phyloP scores from a whole-genome alignment of 2,329 filamentous ascomycete genomes.

The Talaromyces albobiverticillius region DNA sequence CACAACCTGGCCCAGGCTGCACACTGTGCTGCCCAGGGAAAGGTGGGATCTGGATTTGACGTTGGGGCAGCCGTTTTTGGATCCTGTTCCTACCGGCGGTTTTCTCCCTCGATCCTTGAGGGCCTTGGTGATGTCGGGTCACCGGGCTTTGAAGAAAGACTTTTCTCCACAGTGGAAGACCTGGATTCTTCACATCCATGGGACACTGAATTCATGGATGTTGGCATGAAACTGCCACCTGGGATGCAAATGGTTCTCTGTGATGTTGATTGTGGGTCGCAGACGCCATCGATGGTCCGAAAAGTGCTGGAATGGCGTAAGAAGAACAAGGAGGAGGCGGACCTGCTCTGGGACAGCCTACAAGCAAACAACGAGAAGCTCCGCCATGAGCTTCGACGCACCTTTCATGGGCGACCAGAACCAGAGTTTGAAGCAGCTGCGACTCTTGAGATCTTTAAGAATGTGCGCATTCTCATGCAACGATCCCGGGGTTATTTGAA shows the following conservation, averaged over 20 bases:
- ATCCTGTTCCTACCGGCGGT: constrained; percentile 86
- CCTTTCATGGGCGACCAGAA: constrained; percentile 46
- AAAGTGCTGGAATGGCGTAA: constrained; percentile 80
- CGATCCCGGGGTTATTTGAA: constrained; percentile 62
- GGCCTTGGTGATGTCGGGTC: constrained; percentile 64
- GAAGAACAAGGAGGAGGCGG: constrained; percentile 61
- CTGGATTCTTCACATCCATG: constrained; percentile 54
- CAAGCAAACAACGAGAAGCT: constrained; percentile 73
- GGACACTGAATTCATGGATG: constrained; percentile 75
- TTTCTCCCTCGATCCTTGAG: constrained; percentile 73
- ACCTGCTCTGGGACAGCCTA: constrained; percentile 69
- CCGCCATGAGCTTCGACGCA: constrained; percentile 58
- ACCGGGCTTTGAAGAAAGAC: constrained; percentile 62
- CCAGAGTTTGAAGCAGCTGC: constrained; percentile 23
- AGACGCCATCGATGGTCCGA: constrained; percentile 96
- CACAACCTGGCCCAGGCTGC: constrained; percentile 94
- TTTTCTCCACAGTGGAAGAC: constrained; percentile 67
- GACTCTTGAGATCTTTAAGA: constrained; percentile 43
- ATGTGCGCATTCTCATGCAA: constrained; percentile 52
- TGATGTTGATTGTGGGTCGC: constrained; percentile 89
- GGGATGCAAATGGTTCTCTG: constrained; percentile 85
- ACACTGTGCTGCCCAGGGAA: constrained; percentile 94
- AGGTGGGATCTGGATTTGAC: constrained; percentile 94
- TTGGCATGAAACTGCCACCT: constrained; percentile 65
- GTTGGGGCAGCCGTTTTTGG: constrained; percentile 91